Conservation (phyloP, 2,329 filamentous ascomycete genomes). For the Clonostachys sp. region DNA sequence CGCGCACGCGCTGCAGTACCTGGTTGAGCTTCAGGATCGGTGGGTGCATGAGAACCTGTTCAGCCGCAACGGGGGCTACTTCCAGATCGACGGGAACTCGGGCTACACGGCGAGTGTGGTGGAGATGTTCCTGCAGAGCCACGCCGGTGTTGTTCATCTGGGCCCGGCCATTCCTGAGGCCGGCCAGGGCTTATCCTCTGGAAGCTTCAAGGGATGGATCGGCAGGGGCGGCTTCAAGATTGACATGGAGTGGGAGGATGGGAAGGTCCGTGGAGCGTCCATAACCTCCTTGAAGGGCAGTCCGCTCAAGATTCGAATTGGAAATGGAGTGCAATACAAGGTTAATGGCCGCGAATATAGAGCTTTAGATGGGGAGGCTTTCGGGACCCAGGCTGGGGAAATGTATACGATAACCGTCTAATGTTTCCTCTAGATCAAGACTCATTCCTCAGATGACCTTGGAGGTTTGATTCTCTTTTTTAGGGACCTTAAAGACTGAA, state of each 20-base stretch:
- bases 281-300: constrained; percentile 28
- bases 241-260: constrained; percentile 15
- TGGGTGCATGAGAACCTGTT: constrained; percentile 15
- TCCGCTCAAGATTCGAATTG: constrained; percentile 20
- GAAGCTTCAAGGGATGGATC: constrained; percentile 10
- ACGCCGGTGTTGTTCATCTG: constrained; percentile 7
- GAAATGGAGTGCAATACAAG: neutral
- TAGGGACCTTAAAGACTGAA: too few relatives aligned
- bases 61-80: constrained; percentile 5
- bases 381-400: too few relatives aligned
- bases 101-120: constrained; percentile 36
- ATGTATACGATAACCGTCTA: too few relatives aligned
- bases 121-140: constrained; percentile 35
- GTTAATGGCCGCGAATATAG: neutral
- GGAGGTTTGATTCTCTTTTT: too few relatives aligned
- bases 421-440: too few relatives aligned
- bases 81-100: constrained; percentile 33
- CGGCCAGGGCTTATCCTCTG: constrained; percentile 3
- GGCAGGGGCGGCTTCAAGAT: constrained; percentile 10
- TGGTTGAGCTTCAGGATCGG: neutral
- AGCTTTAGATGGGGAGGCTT: too few relatives aligned
- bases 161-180: constrained; percentile 5
- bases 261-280: constrained; percentile 17
- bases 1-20: constrained; percentile 1
- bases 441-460: too few relatives aligned